Base-by-base conservation (phyloP, 306 rosid genomes). In the Vicia villosa region DNA sequence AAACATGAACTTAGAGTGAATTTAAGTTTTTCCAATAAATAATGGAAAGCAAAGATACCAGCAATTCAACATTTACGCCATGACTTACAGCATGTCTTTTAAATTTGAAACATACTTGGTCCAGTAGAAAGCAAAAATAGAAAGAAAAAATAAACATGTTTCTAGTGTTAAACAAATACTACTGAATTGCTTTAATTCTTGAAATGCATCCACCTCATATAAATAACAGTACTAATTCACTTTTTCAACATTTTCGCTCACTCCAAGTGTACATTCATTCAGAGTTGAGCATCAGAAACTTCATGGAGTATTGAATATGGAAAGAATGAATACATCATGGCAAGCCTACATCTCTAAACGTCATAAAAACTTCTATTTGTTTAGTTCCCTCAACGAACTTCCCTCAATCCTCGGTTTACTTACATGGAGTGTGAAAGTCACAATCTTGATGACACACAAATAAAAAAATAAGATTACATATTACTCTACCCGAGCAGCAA, bases 401-500 rank as follows among this genome's bases (percentile, higher is more conserved):
- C 54, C 15, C 5, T 1, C 28, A 49, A 5, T 12, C 45, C 42
- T 24, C 9, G 24, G 37, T 60, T 45, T 34, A 72, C 47, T 41
- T 70, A 68, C 21, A 63, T 14, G 56, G 45, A 75, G 21, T 37
- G 69, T 37, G 69, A 77, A 57, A 68, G 70, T 54, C 63, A 36
- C 20, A 50, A 56, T 24, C 74, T 71, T 38, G 65, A 77, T 26
- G 59, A 19, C 71, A 61, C 56, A 76, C 6, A 52, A 69, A 50
- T 72, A n/a, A 61, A 36, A 66, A 49, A 50, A 64, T 21, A 55
- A 68, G 30, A 54, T 72, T 42, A 74, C 58, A 76, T 52, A 64
- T 32, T 26, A 52, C 66, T 50, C 79, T 66, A 54, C 63, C 63
- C 54, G 63, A 79, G 80, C 75, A 20, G 76, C 76, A 75, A 66